phyloP scores from a whole-genome alignment of 1,284 basidiomycete species.

The Apiotrichum sp. region DNA sequence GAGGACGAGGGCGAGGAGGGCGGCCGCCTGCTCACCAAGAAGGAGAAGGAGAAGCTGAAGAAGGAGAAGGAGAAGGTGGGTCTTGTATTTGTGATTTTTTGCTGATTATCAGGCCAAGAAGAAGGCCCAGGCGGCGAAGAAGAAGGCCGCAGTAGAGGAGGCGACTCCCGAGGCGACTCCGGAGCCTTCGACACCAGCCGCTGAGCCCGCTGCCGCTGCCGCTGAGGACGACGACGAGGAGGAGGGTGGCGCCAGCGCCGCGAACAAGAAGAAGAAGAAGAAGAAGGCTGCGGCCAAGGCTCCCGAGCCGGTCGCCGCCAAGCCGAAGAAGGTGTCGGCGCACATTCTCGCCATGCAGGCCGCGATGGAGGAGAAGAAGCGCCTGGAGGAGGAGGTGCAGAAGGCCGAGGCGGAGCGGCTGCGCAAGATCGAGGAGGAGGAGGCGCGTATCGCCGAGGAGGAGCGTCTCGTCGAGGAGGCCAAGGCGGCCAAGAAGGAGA shows the following conservation, averaged over 20 bases:
- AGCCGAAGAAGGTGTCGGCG: conserved; percentile 62
- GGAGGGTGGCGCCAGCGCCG: conserved; percentile 50
- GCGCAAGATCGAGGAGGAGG: conserved; percentile 70
- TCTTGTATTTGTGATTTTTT: neutral
- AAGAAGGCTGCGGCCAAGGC: conserved; percentile 70
- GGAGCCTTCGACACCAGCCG: conserved; percentile 1
- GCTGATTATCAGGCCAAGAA: conserved; percentile 69
- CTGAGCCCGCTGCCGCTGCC: conserved; percentile 17
- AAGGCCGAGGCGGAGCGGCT: conserved; percentile 65
- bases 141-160: conserved; percentile 54
- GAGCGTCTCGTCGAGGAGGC: conserved; percentile 69
- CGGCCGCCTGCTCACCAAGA: conserved; percentile 69
- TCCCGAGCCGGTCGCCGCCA: conserved; percentile 52
- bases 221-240: conserved; percentile 52
- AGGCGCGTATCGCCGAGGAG: conserved; percentile 68
- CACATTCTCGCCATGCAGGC: conserved; percentile 64
- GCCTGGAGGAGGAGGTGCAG: conserved; percentile 71
- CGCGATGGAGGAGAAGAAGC: conserved; percentile 82
- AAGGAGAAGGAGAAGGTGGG: conserved; percentile 85
- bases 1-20: conserved; percentile 71
- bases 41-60: conserved; percentile 89
- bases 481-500: conserved; percentile 76
- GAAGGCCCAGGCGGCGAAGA: conserved; percentile 83
- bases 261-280: conserved; percentile 69
- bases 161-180: no score